Evolutionary conservation across 129 eudicot species (phyloP).

Genomic region (Erigeron canadensis): DNA sequence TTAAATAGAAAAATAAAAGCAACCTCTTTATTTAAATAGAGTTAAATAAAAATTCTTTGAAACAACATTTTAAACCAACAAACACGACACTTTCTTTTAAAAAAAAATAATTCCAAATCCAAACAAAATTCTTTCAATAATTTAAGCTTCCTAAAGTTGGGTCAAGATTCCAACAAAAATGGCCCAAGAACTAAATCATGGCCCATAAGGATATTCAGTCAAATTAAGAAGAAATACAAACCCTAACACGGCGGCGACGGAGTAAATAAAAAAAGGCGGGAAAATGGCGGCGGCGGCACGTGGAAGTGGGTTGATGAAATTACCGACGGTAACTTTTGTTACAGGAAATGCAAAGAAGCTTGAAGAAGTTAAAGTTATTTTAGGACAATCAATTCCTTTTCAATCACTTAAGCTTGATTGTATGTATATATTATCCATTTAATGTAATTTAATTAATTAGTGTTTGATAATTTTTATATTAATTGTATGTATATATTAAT

Average conservation of each 20-base stretch:
- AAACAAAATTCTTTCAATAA: no score
- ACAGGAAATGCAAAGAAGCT: conserved; percentile 90
- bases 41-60: no score
- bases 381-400: conserved; percentile 86
- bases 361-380: conserved; percentile 79
- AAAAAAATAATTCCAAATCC: no score
- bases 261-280: conserved; percentile 23
- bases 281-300: conserved; percentile 36
- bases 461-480: background rate
- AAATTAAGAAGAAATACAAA: background rate
- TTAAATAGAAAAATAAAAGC: no score
- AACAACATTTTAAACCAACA: no score
- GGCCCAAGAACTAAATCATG: background rate
- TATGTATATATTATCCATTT: conserved; percentile 21
- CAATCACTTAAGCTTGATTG: conserved; percentile 81
- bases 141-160: no score
- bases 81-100: no score
- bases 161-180: no score
- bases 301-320: conserved; percentile 30
- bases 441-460: no score
- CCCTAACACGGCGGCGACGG: background rate
- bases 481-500: background rate
- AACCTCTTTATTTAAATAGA: no score
- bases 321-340: conserved; percentile 82
- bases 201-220: background rate